A percentile compares a stretch with the other conserved stretches of the same genome.
phyloP scores from a whole-genome alignment of 371 early-diverging fungal species.

The Rhizopus delemar region DNA sequence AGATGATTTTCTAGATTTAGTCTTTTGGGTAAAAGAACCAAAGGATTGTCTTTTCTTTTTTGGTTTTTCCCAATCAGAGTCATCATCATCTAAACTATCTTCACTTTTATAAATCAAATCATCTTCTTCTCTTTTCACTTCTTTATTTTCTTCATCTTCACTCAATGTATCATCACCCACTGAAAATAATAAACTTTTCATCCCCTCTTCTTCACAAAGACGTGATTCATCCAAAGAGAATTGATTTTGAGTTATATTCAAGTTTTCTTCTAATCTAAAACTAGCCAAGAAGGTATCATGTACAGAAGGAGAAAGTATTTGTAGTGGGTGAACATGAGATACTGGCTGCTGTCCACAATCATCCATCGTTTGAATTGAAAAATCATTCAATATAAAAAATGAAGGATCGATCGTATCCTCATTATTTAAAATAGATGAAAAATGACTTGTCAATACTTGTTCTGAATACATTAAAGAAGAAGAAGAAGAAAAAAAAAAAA shows the following conservation, averaged over 20 bases:
- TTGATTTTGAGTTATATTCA: no score
- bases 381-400: constrained; percentile 1
- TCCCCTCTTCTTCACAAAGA: neutral
- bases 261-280: neutral
- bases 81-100: neutral
- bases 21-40: neutral
- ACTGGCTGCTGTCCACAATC: constrained; percentile 1
- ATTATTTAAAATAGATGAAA: constrained; percentile 24
- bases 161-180: neutral
- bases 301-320: constrained; percentile 17
- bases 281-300: constrained; percentile 7
- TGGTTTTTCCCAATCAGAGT: constrained; percentile 23
- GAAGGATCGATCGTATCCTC: neutral
- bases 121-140: neutral
- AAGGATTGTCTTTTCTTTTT: constrained; percentile 2
- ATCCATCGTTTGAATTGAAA: neutral
- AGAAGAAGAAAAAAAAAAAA: constrained; percentile 9
- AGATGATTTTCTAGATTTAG: neutral
- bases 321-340: constrained; percentile 24
- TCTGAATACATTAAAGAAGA: neutral
- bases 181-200: neutral
- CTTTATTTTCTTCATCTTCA: constrained; percentile 23
- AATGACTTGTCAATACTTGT: constrained; percentile 7
- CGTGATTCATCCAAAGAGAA: no score
- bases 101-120: neutral